Evolutionary conservation across 2,329 filamentous ascomycete genomes (phyloP).

Genomic region (Davidsoniella virescens): DNA sequence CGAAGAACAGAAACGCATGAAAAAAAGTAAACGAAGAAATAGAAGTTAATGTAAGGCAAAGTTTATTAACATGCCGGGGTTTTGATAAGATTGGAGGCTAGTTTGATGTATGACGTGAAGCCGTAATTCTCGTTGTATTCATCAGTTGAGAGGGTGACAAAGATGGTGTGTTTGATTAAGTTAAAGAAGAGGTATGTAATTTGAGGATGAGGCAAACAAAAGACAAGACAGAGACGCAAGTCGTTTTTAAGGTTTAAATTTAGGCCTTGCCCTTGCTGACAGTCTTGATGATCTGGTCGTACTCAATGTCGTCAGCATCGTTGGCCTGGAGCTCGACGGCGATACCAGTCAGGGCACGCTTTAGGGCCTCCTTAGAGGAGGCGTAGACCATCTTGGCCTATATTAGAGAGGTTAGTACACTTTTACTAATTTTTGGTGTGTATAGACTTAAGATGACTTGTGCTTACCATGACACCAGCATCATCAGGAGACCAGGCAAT

Average conservation of each 20-base stretch:
- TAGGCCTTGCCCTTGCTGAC: slow-evolving; percentile 48
- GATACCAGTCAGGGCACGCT: slow-evolving; percentile 61
- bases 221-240: slow-evolving; percentile 3
- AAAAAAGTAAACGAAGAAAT: too few relatives aligned
- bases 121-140: too few relatives aligned
- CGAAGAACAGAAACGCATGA: too few relatives aligned
- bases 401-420: slow-evolving; percentile 9
- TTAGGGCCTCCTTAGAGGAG: slow-evolving; percentile 73
- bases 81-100: too few relatives aligned
- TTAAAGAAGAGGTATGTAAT: slow-evolving; percentile 10
- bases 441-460: neutral
- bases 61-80: too few relatives aligned
- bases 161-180: slow-evolving; percentile 5
- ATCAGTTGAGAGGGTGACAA: neutral
- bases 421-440: neutral
- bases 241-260: slow-evolving; percentile 13
- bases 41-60: too few relatives aligned
- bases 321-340: slow-evolving; percentile 70
- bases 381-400: slow-evolving; percentile 84
- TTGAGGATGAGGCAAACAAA: slow-evolving; percentile 6
- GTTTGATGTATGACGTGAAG: too few relatives aligned
- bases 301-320: slow-evolving; percentile 68
- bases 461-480: slow-evolving; percentile 56
- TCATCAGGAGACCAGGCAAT: slow-evolving; percentile 71
- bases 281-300: slow-evolving; percentile 50